phyloP scores from a whole-genome alignment of 2,329 filamentous ascomycete species.

The Aspergillus fischeri region DNA sequence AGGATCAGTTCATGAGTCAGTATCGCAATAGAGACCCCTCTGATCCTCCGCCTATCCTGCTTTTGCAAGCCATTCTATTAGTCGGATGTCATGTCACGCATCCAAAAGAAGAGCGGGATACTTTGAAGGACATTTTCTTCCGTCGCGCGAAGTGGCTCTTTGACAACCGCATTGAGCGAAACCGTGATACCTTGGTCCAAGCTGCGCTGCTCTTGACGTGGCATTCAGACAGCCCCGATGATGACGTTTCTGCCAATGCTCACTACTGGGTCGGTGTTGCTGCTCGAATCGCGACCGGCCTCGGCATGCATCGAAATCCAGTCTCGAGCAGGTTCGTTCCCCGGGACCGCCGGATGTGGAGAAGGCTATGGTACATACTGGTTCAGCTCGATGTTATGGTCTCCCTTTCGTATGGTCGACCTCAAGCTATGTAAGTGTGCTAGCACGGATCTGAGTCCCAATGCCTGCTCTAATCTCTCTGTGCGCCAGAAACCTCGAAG shows the following conservation, averaged over 20 bases:
- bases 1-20: slow-evolving; percentile 49
- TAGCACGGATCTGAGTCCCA: background rate
- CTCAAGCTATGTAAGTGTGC: slow-evolving; percentile 45
- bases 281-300: slow-evolving; percentile 48
- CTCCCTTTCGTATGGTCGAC: slow-evolving; percentile 47
- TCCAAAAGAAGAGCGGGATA: slow-evolving; percentile 38
- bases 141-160: slow-evolving; percentile 52
- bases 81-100: slow-evolving; percentile 50
- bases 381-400: slow-evolving; percentile 44
- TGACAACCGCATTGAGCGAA: slow-evolving; percentile 51
- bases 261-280: slow-evolving; percentile 54
- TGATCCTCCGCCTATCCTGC: slow-evolving; percentile 45
- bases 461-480: background rate
- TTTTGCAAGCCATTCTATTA: slow-evolving; percentile 50
- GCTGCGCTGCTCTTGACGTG: slow-evolving; percentile 53
- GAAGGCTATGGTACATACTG: slow-evolving; percentile 42
- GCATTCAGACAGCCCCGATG: slow-evolving; percentile 51
- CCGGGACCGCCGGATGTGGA: slow-evolving; percentile 42
- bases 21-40: slow-evolving; percentile 46
- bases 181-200: slow-evolving; percentile 53
- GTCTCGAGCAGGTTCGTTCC: slow-evolving; percentile 39
- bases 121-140: slow-evolving; percentile 49
- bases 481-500: slow-evolving; percentile 42
- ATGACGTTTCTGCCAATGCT: slow-evolving; percentile 53
- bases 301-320: slow-evolving; percentile 51